A percentile compares a stretch with the other conserved stretches of the same genome.
Conservation (phyloP, 2,329 filamentous ascomycete species). For the Phialophora tarda region DNA sequence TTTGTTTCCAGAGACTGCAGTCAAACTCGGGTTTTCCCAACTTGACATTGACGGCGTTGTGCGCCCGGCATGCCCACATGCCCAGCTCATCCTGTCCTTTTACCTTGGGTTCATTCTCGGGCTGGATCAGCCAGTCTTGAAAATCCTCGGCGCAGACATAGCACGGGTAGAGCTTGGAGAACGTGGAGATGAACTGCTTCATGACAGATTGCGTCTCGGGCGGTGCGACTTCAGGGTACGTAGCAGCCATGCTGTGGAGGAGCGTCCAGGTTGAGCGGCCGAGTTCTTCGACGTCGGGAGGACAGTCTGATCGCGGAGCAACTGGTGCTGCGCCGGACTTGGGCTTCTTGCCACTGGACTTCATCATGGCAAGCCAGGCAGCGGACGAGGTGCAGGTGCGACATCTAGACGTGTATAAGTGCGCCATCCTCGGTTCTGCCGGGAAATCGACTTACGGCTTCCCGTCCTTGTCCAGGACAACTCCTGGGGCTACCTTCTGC, state of each 20-base stretch:
- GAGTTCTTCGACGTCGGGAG: slow-evolving; percentile 84
- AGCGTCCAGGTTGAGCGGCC: slow-evolving; percentile 92
- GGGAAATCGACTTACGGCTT: slow-evolving; percentile 52
- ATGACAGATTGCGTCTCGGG: slow-evolving; percentile 75
- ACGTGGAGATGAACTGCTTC: slow-evolving; percentile 75
- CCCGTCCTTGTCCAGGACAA: slow-evolving; percentile 57
- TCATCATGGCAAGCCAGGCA: slow-evolving; percentile 54
- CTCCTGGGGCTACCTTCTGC: slow-evolving; percentile 50
- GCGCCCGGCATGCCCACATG: slow-evolving; percentile 58
- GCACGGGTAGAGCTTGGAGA: slow-evolving; percentile 90
- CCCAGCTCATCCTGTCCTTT: slow-evolving; percentile 57
- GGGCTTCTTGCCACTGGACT: slow-evolving; percentile 41
- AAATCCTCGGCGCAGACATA: slow-evolving; percentile 96
- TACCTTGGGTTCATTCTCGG: slow-evolving; percentile 67
- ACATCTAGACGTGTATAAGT: slow-evolving; percentile 46
- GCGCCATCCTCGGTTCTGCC: slow-evolving; percentile 3
- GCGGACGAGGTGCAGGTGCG: slow-evolving; percentile 56
- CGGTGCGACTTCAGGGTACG: slow-evolving; percentile 76
- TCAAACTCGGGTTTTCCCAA: slow-evolving; percentile 91
- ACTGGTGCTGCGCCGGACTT: slow-evolving; percentile 36
- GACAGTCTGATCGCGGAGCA: slow-evolving; percentile 67
- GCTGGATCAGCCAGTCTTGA: slow-evolving; percentile 73
- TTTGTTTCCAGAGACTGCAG: slow-evolving; percentile 87
- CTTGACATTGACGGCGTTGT: slow-evolving; percentile 66
- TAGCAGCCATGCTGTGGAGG: slow-evolving; percentile 86